Conservation (phyloP, 495 filamentous ascomycete genomes). For the Penicillium tannophilum region DNA sequence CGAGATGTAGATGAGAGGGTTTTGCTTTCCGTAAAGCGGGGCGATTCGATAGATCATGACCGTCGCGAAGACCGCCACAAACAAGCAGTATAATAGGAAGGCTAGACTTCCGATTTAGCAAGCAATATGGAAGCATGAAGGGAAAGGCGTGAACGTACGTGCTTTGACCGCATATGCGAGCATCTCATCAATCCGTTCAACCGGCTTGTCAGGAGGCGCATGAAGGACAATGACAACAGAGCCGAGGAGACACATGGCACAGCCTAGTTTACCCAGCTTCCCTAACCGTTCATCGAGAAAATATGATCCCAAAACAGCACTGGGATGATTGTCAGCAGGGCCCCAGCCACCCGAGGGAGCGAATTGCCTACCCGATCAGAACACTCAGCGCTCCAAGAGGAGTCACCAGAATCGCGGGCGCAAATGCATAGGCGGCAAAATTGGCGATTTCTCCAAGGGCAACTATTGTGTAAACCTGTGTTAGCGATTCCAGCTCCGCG, state of each 20-base stretch:
- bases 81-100: conserved; percentile 79
- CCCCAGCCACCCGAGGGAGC: not conserved
- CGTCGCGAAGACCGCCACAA: conserved; percentile 76
- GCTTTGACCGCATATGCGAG: conserved; percentile 84
- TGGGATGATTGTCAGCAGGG: conserved; percentile 40
- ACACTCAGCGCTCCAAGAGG: conserved; percentile 92
- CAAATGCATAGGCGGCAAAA: conserved; percentile 97
- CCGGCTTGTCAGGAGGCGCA: conserved; percentile 90
- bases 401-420: conserved; percentile 94
- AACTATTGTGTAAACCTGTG: conserved; percentile 49
- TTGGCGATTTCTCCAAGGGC: conserved; percentile 87
- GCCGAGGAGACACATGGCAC: conserved; percentile 93
- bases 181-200: conserved; percentile 85
- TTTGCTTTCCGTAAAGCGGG: conserved; percentile 86
- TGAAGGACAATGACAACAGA: conserved; percentile 97
- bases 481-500: conserved; percentile 12
- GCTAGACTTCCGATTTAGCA: conserved; percentile 49
- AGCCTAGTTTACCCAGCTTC: conserved; percentile 87
- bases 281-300: conserved; percentile 89
- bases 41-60: conserved; percentile 97
- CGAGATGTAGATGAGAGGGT: conserved; percentile 91
- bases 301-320: conserved; percentile 89
- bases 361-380: conserved; percentile 70
- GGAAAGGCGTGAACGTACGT: conserved; percentile 56
- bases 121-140: not conserved